Percentiles rank a stretch among this genome's conserved stretches.
phyloP scores from a whole-genome alignment of 176 grass and related monocot genomes.

The sorghum (Sorghum bicolor) region Sorghum_bicolor_NCBIv3 NC_012877.2:3194501-3195000 shows the following conservation, averaged over 20 bases:
- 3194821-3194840: neutral
- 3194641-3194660: neutral
- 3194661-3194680: neutral
- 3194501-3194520: neutral
- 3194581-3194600: too few species aligned
- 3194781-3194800: neutral
- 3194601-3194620: too few species aligned
- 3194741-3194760: neutral
- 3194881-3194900: neutral
- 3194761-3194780: neutral
- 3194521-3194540: neutral
- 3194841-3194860: neutral
- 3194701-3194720: neutral
- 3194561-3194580: neutral
- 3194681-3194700: neutral
- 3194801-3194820: neutral
- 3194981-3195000: neutral
- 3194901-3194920: neutral
- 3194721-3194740: neutral
- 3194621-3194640: neutral
- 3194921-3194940: neutral
- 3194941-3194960: neutral
- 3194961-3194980: neutral
- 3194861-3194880: slow-evolving; percentile 1
- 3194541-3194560: neutral